Evolutionary conservation across 192 early-diverging fungal genomes (phyloP).

Genomic region (Irineochytrium annulatum): DNA sequence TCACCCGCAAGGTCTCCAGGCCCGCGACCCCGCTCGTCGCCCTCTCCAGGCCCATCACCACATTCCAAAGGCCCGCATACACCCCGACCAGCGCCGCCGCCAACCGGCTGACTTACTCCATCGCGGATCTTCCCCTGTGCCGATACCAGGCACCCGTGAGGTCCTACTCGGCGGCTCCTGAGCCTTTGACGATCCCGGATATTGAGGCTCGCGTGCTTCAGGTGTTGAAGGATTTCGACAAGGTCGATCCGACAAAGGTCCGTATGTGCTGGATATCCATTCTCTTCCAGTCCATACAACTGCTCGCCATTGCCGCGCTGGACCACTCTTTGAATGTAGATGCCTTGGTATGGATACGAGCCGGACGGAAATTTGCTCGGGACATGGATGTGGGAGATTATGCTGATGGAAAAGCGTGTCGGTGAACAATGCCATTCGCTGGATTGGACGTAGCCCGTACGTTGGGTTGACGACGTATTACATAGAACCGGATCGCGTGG

Average conservation of each 20-base stretch:
- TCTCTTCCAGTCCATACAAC: background rate
- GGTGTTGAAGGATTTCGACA: slow-evolving; percentile 92
- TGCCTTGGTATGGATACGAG: background rate
- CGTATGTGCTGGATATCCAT: slow-evolving; percentile 2
- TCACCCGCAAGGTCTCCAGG: background rate
- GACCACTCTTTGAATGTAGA: background rate
- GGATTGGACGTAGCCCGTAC: background rate
- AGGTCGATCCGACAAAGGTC: slow-evolving; percentile 92
- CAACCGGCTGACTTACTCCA: background rate
- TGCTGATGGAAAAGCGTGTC: background rate
- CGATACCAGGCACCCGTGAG: slow-evolving; percentile 47
- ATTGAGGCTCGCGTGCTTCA: slow-evolving; percentile 86
- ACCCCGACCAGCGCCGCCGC: background rate
- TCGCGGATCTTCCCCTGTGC: background rate
- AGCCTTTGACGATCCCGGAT: slow-evolving; percentile 55
- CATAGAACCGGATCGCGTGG: background rate
- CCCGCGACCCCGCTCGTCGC: too few species aligned
- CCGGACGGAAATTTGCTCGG: background rate
- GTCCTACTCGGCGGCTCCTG: slow-evolving; percentile 71
- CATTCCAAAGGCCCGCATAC: background rate
- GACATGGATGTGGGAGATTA: background rate
- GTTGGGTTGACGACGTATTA: background rate
- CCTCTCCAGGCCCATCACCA: background rate
- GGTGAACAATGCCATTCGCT: background rate
- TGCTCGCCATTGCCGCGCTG: background rate